Conservation (phyloP, 2,329 filamentous ascomycete genomes). For the Diaporthe velutina region DNA sequence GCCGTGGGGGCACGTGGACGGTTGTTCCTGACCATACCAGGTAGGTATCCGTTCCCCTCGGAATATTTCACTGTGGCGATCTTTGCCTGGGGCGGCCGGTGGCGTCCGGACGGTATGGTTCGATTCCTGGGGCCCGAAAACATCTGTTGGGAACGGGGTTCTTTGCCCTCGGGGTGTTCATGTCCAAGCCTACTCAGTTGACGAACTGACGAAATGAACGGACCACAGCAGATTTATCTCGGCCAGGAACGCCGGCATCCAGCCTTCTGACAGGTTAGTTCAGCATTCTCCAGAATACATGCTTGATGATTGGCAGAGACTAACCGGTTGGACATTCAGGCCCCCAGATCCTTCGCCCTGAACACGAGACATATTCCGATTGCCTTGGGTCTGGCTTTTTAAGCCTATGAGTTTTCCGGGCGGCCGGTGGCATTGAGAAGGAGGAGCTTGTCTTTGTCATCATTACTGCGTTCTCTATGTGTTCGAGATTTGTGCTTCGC, state of each 20-base stretch:
- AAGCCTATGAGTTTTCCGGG: not conserved
- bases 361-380: not conserved
- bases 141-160: not conserved
- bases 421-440: not conserved
- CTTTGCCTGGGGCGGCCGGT: not conserved
- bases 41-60: not conserved
- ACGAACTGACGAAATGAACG: slow-evolving; percentile 6
- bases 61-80: not conserved
- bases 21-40: not conserved
- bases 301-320: not conserved
- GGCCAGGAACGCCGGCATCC: not conserved
- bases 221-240: not conserved
- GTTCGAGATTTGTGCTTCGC: no score
- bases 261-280: not conserved
- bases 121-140: not conserved
- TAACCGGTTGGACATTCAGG: not conserved
- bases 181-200: slow-evolving; percentile 11
- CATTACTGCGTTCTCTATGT: no score
- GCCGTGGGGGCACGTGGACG: not conserved
- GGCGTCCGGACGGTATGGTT: not conserved
- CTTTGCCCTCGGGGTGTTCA: slow-evolving; percentile 1
- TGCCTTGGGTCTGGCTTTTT: not conserved
- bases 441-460: not conserved
- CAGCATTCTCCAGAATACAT: not conserved
- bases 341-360: not conserved